These are phyloP conservation scores for Magnusiomyces fungicola DNA, from an alignment of 1,139 yeast genomes.

Conservation along the genomic window DNA sequence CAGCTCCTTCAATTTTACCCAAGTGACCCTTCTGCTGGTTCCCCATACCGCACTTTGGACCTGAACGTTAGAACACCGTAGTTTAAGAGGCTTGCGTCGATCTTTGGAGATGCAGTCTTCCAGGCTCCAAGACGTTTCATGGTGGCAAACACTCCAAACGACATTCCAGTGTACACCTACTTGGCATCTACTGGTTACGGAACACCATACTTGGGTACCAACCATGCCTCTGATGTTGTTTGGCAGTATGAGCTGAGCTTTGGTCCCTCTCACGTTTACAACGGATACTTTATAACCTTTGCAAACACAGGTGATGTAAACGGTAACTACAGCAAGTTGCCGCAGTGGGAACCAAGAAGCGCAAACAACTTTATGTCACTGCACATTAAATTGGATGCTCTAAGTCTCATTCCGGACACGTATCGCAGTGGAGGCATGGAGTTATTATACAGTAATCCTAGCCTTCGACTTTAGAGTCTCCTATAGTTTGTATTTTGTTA, in stretches of 20 bases:
- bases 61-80: slow-evolving; percentile 15
- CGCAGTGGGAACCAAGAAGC: neutral
- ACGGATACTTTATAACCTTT: slow-evolving; percentile 18
- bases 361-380: neutral
- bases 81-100: slow-evolving; percentile 20
- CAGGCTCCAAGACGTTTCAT: slow-evolving; percentile 20
- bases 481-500: too few species aligned
- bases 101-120: slow-evolving; percentile 19
- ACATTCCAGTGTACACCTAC: neutral
- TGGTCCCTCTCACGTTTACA: slow-evolving; percentile 13
- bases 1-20: slow-evolving; percentile 17
- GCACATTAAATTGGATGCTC: neutral
- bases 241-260: slow-evolving; percentile 6
- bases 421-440: neutral
- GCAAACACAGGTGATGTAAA: slow-evolving; percentile 17
- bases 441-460: too few species aligned
- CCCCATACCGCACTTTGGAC: slow-evolving; percentile 21
- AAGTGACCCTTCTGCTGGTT: slow-evolving; percentile 15
- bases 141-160: neutral
- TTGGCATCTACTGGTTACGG: slow-evolving; percentile 5
- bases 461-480: too few species aligned
- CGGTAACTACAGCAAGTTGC: neutral
- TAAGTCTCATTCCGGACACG: neutral
- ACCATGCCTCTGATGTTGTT: slow-evolving; percentile 7
- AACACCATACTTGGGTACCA: slow-evolving; percentile 6